phyloP scores from a whole-genome alignment of 345 rosid species.

The Aquilaria yunnanensis region DNA sequence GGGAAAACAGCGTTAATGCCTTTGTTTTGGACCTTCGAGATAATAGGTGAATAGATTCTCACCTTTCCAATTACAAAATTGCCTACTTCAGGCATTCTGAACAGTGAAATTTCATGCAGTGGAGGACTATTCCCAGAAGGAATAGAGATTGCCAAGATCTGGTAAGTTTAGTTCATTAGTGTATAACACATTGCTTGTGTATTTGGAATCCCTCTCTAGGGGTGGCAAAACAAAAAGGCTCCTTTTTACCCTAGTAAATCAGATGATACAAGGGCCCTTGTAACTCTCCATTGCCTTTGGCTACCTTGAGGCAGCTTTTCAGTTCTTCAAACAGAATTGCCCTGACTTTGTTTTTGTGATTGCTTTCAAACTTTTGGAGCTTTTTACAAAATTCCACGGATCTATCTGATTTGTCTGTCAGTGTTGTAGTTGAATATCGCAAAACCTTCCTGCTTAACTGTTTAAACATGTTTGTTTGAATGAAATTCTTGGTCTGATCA shows the following conservation, averaged over 20 bases:
- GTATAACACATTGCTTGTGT: not conserved
- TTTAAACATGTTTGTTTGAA: conserved; percentile 1
- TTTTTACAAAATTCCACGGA: not conserved
- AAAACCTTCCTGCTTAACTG: not conserved
- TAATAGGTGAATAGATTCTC: conserved; percentile 63
- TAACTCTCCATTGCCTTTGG: no score
- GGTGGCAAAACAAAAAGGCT: no score
- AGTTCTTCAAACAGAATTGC: no score
- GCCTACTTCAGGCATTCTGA: conserved; percentile 28
- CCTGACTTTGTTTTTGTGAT: no score
- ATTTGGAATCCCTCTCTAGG: no score
- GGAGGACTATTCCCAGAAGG: conserved; percentile 98
- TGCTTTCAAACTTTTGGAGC: no score
- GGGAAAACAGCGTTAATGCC: conserved; percentile 61
- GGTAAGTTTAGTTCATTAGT: conserved; percentile 38
- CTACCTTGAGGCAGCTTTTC: no score
- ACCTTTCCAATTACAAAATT: conserved; percentile 16
- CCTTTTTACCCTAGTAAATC: no score
- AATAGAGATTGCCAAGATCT: conserved; percentile 86
- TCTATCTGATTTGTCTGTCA: not conserved
- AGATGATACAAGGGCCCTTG: no score
- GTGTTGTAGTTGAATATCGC: not conserved
- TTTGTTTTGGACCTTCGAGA: conserved; percentile 95
- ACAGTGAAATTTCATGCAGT: conserved; percentile 51
- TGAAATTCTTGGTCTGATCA: not conserved